These are phyloP conservation scores for Taphrina populina DNA, from an alignment of 1,139 yeast genomes.

Conservation along the genomic window DNA sequence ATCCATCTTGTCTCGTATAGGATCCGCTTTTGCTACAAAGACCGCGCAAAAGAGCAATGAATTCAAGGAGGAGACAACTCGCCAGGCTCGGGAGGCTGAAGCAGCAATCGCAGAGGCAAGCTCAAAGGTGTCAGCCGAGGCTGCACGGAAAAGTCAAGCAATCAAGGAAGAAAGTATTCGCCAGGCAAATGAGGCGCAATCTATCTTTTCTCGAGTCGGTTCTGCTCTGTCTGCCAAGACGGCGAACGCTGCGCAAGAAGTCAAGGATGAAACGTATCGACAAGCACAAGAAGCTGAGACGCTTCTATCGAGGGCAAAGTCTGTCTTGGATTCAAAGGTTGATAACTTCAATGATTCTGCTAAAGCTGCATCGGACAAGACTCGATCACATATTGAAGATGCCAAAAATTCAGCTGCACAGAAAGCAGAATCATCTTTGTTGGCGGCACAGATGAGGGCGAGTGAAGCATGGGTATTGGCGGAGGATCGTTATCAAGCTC, in stretches of 20 bases:
- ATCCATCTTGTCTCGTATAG: neutral
- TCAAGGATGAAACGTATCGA: constrained; percentile 3
- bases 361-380: constrained; percentile 1
- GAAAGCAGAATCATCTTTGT: constrained; percentile 1
- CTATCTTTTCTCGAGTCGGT: neutral
- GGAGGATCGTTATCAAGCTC: constrained; percentile 10
- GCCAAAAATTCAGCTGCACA: neutral
- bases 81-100: constrained; percentile 15
- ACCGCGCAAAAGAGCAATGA: constrained; percentile 10
- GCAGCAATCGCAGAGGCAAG: neutral
- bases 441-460: constrained; percentile 14
- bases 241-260: neutral
- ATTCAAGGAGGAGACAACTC: constrained; percentile 14
- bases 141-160: neutral
- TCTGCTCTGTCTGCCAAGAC: neutral
- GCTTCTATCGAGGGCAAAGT: neutral
- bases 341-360: neutral
- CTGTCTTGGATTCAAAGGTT: constrained; percentile 2
- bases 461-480: constrained; percentile 21
- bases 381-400: neutral
- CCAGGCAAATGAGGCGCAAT: constrained; percentile 15
- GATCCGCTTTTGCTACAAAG: neutral
- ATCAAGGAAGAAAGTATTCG: constrained; percentile 7
- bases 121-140: neutral
- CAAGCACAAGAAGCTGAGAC: neutral